A percentile compares a stretch with the other conserved stretches of the same genome.
Evolutionary conservation across 352 stramenopile genomes (phyloP).

Genomic region (Phytophthora pistaciae): DNA sequence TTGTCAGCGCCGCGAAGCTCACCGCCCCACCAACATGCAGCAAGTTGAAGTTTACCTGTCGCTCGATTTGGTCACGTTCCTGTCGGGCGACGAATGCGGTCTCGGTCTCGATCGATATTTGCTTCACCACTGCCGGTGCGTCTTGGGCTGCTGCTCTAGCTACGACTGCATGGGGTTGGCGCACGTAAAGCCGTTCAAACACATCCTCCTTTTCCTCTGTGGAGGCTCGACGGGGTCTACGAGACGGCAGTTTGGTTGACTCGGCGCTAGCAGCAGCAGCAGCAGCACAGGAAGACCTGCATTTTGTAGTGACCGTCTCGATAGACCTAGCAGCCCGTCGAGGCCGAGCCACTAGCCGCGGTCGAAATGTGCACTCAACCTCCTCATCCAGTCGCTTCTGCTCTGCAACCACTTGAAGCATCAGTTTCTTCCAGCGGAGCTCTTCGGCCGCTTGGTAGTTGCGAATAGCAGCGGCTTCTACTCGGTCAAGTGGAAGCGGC

Average conservation of each 20-base stretch:
- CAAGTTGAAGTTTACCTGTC: conserved; percentile 22
- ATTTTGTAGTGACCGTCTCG: neutral
- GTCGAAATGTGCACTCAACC: conserved; percentile 50
- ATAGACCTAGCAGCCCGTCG: neutral
- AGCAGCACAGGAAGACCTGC: conserved; percentile 8
- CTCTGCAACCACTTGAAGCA: conserved; percentile 35
- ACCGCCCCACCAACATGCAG: neutral
- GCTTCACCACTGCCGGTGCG: neutral
- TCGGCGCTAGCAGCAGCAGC: neutral
- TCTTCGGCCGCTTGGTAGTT: conserved; percentile 46
- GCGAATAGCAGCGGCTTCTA: conserved; percentile 43
- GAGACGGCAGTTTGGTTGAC: neutral
- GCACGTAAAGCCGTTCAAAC: conserved; percentile 36
- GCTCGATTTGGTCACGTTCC: conserved; percentile 22
- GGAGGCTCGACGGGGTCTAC: neutral
- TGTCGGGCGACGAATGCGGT: conserved; percentile 39
- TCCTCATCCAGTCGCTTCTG: conserved; percentile 25
- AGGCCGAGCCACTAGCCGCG: conserved; percentile 26
- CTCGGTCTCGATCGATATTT: conserved; percentile 14
- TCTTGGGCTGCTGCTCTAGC: neutral
- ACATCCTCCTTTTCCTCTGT: conserved; percentile 17
- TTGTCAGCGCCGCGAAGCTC: neutral
- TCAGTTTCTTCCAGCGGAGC: conserved; percentile 48
- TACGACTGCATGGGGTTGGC: neutral
- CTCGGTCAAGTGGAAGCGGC: conserved; percentile 21